Base-by-base conservation (phyloP, 1,284 basidiomycete species). In the Tylopilus sp. region DNA sequence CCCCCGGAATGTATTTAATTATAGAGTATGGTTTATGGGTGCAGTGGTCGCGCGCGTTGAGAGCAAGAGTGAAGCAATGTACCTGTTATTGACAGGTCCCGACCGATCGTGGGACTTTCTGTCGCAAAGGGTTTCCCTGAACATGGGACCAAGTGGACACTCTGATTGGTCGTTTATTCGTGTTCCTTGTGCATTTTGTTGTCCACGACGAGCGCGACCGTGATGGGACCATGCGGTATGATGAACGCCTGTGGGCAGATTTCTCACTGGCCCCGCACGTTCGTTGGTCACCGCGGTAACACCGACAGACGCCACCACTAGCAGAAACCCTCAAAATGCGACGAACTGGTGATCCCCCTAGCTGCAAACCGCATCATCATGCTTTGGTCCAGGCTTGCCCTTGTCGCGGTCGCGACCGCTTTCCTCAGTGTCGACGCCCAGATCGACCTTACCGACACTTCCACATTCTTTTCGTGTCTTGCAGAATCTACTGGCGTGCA, bases 401-500 rank as follows among this genome's bases (percentile, higher is more conserved):
- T 64, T 8, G 11, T 48, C 33, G 41, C 43, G 5, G 33, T 33
- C 20, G 44, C 39, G 24, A 24, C 44, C 4, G 39, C 24, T 43
- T n/a, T 66, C 14, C 51, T 65, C 5, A 33, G 52, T 33, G 51
- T 49, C 15, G 25, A 50, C 5, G 61, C 66, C 11, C 62, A 68
- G 44, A 61, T 67, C 35, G 57, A 67, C 19, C 40, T 61, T 4
- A 40, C 54, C 39, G 48, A 60, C 31, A 45, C 2, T 4, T 14
- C 33, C 5, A n/a, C n/a, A n/a, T n/a, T n/a, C 1, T 50, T 33
- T 11, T 59, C 66, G 3, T 66, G 64, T 42, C 44, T 66, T 11
- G 54, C 61, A 37, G 62, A 68, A 52, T 66, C 64, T 2, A 66
- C 58, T 0, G 64, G 64, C 14, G 64, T 67, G 22, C 64, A 66